These are phyloP conservation scores for Aspergillus calidoustus DNA, from an alignment of 2,329 filamentous ascomycete genomes.

Conservation along the genomic window DNA sequence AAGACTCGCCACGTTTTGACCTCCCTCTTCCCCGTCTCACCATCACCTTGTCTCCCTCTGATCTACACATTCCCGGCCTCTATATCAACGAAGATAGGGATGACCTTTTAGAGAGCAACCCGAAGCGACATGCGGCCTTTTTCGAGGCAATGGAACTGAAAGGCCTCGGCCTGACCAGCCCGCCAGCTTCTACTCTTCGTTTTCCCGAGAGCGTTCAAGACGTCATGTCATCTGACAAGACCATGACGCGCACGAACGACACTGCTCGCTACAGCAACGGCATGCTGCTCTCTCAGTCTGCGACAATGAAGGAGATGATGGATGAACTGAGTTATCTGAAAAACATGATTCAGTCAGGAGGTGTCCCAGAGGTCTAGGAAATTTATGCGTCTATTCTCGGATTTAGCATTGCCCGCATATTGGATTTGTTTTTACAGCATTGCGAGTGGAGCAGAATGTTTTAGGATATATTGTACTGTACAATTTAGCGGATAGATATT, in stretches of 20 bases:
- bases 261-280: conserved; percentile 7
- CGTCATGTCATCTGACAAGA: conserved; percentile 9
- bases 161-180: conserved; percentile 32
- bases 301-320: conserved; percentile 52
- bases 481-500: conserved; percentile 1
- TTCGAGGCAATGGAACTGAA: conserved; percentile 39
- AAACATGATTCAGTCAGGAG: conserved; percentile 48
- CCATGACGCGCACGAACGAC: conserved; percentile 1
- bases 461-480: not conserved
- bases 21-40: conserved; percentile 32
- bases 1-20: conserved; percentile 32
- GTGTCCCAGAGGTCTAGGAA: conserved; percentile 22
- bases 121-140: conserved; percentile 44
- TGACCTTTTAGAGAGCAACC: conserved; percentile 37
- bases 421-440: conserved; percentile 5
- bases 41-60: conserved; percentile 31
- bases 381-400: not conserved
- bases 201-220: conserved; percentile 23
- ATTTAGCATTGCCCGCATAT: conserved; percentile 21
- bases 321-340: conserved; percentile 58
- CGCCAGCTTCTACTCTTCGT: conserved; percentile 29
- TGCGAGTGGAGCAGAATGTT: conserved; percentile 4
- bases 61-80: conserved; percentile 37
- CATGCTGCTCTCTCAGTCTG: conserved; percentile 4
- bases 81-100: conserved; percentile 39